phyloP scores from a whole-genome alignment of 2,329 filamentous ascomycete genomes.

The Claviceps monticola region DNA sequence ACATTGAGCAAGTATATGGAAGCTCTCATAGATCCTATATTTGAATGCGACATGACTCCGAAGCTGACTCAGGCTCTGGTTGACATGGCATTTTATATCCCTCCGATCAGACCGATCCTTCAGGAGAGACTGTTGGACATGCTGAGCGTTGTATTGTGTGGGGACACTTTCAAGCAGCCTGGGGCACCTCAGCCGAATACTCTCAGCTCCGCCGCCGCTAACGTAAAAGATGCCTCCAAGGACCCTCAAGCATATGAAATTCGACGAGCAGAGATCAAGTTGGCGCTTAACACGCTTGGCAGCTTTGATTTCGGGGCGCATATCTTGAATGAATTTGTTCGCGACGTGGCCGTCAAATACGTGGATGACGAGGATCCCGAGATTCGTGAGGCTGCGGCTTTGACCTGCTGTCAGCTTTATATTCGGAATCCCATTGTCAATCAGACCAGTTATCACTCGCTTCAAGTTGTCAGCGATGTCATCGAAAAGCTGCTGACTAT shows the following conservation, averaged over 20 bases:
- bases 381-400: slow-evolving; percentile 82
- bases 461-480: slow-evolving; percentile 94
- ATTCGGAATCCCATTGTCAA: slow-evolving; percentile 95
- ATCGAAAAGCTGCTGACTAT: slow-evolving; percentile 94
- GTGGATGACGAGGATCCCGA: slow-evolving; percentile 92
- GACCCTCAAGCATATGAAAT: slow-evolving; percentile 71
- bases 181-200: slow-evolving; percentile 77
- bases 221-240: slow-evolving; percentile 66
- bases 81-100: slow-evolving; percentile 98
- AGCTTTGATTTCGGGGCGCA: slow-evolving; percentile 93
- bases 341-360: slow-evolving; percentile 95
- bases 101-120: slow-evolving; percentile 81
- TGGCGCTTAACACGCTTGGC: slow-evolving; percentile 89
- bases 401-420: slow-evolving; percentile 97
- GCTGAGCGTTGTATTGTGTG: slow-evolving; percentile 84
- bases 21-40: slow-evolving; percentile 85
- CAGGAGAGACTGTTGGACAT: slow-evolving; percentile 91
- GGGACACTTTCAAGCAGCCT: slow-evolving; percentile 80
- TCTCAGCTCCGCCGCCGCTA: slow-evolving; percentile 67
- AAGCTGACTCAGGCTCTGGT: slow-evolving; percentile 91
- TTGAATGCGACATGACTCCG: slow-evolving; percentile 86
- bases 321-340: slow-evolving; percentile 94
- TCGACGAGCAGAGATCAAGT: slow-evolving; percentile 73
- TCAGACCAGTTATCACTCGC: slow-evolving; percentile 91
- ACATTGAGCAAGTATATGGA: slow-evolving; percentile 98